Base-by-base conservation (phyloP, 495 filamentous ascomycete genomes). In the Amniculicola lignicola region DNA sequence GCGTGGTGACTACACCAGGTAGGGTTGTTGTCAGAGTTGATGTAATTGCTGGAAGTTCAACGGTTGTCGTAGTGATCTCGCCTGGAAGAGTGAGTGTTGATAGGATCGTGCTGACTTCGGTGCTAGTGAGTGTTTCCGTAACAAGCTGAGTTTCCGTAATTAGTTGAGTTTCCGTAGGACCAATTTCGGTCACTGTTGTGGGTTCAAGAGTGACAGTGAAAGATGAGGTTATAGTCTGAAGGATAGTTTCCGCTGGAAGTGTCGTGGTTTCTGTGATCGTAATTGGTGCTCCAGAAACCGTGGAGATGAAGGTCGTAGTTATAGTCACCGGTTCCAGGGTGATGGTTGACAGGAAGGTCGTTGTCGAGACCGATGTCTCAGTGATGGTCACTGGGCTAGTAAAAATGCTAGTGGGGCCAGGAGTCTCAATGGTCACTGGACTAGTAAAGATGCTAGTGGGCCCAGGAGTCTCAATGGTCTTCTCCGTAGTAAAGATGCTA, bases 381-480 rank as follows among this genome's bases (percentile, higher is more conserved):
- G n/a, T 49, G n/a, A 47, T n/a, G n/a, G n/a, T n/a, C n/a, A n/a
- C n/a, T n/a, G n/a, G n/a, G n/a, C n/a, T n/a, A n/a, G n/a, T 49
- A 11, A 51, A 31, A 16, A 46, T 35, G 40, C 40, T 55, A 5
- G 46, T 58, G 2, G 54, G 54, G 1, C 45, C 56, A 3, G 55
- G 55, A 41, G 38, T 41, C 38, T 41, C 38, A 21, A 47, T n/a
- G n/a, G n/a, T n/a, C n/a, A n/a, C n/a, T n/a, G n/a, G n/a, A n/a
- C n/a, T n/a, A n/a, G n/a, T 49, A 11, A 51, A 31, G 14, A 46
- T 35, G 40, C 40, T 55, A 5, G 46, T 58, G 2, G 54, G 54
- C 1, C 45, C 56, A 3, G 55, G 55, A 41, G 38, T 41, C 38
- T 41, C 38, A 21, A n/a, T n/a, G n/a, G n/a, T n/a, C n/a, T n/a